Evolutionary conservation across 2,329 filamentous ascomycete species (phyloP), one percentile per base, ranked within the genome.

Genomic region (Hypoxylon sp.): DNA sequence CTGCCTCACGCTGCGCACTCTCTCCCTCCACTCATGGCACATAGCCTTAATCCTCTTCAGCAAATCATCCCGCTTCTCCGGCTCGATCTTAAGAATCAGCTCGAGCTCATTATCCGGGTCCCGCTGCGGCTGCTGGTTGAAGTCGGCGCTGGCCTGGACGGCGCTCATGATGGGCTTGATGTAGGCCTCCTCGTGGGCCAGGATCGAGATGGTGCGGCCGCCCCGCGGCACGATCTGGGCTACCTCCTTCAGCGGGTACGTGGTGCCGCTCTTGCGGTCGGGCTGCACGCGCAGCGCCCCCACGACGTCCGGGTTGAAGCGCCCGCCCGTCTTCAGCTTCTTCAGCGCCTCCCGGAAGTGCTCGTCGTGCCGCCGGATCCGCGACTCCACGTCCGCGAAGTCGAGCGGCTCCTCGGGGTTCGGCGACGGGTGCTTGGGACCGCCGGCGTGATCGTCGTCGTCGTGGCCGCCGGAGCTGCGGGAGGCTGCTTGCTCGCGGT

Each of bases 41-140:
- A 80, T 71, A 43, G 84, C 84, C 75, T 81, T 82, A 51, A 83
- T 79, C 34, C 83, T 76, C 63, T 76, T 76, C 51, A 76, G 75
- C 38, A 84, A 74, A 60, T 84, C 85, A 28, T 86, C 86, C 60
- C 79, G 81, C 69, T 78, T 78, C 79, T 86, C 85, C 30, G 81
- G 78, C 81, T 88, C 86, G 60, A 88, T 78, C 73, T 82, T 82
- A 67, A 89, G 80, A 28, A 85, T 73, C 63, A 89, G 82, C 80
- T 89, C 86, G 21, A 89, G 83, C 77, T 87, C 85, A 77, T 88
- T 88, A 76, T 89, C 86, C 49, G 84, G 80, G 75, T 82, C 82
- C 19, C 80, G 80, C 82, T 89, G 87, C 50, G 86, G 86, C 82
- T 88, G 86, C 82, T 88, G 86, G 81, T 88, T 88, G 78, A 86